Evolutionary conservation across 78 protist species (phyloP), one percentile per base, ranked within the genome.

Genomic region (Dictyostelium intermedium): DNA sequence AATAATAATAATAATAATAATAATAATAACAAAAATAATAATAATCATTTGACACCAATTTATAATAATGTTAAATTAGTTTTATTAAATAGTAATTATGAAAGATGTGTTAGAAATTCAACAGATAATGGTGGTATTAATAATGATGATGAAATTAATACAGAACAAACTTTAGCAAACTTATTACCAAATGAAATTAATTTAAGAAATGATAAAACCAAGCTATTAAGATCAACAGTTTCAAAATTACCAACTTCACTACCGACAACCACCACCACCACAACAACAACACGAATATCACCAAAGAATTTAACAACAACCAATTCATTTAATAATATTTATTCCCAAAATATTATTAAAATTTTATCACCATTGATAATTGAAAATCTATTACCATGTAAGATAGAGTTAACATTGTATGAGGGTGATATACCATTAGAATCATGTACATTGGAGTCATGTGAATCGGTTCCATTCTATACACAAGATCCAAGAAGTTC

Each of bases 331-430:
- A 77, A 35, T 41, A 77, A 77, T 77, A 23, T 35, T 39, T 39
- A 77, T 41, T 43, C 43, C 4, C 82, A 77, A 77, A 77, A 43
- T 41, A 77, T 77, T 43, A 77, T 77, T 77, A 35, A 77, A 77
- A 37, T 89, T 13, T 20, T 89, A n/a, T 84, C 94, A 34, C 94
- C 94, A 30, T 27, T 89, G 1, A 23, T 80, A 9, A 70, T 89
- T 45, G 94, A 89, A 47, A 80, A 89, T 81, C 37, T 89, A 10
- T 35, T 89, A 35, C 94, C 94, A 34, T 89, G 94, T 34, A 41
- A 84, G 20, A 39, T 89, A 3, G 45, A 35, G 0, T 2, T 89
- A 11, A 34, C 60, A 7, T 53, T 82, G 14, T 66, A 60, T 2
- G 77, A 66, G 6, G 37, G 77, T 66, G 35, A 35, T 41, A n/a